Conservation (phyloP, 805 yeast species). For the Kazachstania viticola region DNA sequence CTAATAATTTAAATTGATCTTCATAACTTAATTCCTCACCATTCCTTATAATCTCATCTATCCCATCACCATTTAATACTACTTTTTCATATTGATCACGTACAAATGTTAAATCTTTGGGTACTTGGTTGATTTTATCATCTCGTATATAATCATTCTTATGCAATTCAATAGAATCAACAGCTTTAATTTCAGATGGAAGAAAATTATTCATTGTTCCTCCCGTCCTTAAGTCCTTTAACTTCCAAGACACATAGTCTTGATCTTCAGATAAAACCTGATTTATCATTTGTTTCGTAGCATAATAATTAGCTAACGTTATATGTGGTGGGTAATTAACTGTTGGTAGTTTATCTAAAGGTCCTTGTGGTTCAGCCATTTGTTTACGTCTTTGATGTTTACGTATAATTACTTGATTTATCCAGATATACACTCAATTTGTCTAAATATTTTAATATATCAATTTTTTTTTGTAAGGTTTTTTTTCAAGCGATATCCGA, state of each 20-base stretch:
- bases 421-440: background rate
- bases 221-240: slow-evolving; percentile 22
- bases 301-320: slow-evolving; percentile 20
- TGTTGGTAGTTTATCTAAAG: slow-evolving; percentile 21
- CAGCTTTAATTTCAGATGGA: slow-evolving; percentile 1
- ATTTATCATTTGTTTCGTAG: slow-evolving; percentile 23
- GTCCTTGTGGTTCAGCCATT: slow-evolving; percentile 24
- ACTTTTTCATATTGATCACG: slow-evolving; percentile 17
- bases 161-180: background rate
- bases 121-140: slow-evolving; percentile 15
- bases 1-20: slow-evolving; percentile 48
- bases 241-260: slow-evolving; percentile 25
- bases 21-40: slow-evolving; percentile 34
- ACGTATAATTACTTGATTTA: background rate
- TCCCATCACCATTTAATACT: background rate
- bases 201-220: slow-evolving; percentile 21
- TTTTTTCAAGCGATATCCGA: too few species aligned
- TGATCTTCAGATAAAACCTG: slow-evolving; percentile 26
- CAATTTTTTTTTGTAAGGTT: too few species aligned
- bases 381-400: background rate
- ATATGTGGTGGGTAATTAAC: slow-evolving; percentile 20
- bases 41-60: slow-evolving; percentile 4
- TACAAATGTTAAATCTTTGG: slow-evolving; percentile 16
- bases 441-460: too few species aligned
- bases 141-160: slow-evolving; percentile 2